phyloP scores from a whole-genome alignment of 2,329 filamentous ascomycete species.

The Coniochaeta pulveracea region DNA sequence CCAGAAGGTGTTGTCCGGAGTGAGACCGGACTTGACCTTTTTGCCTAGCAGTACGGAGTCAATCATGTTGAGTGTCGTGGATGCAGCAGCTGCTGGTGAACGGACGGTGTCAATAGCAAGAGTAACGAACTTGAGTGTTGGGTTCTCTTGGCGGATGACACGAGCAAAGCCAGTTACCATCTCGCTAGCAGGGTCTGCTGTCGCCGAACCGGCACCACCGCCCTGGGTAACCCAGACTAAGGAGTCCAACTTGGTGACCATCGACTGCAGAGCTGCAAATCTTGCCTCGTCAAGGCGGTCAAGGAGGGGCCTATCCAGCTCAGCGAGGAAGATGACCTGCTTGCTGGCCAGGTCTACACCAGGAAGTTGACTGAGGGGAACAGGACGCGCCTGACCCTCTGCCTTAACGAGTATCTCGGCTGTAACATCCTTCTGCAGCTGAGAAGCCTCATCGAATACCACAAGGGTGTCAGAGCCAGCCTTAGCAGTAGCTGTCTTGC shows the following conservation, averaged over 20 bases:
- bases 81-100: background rate
- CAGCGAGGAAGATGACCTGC: slow-evolving; percentile 14
- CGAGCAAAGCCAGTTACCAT: background rate
- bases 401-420: too few relatives aligned
- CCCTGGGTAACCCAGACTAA: background rate
- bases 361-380: too few relatives aligned
- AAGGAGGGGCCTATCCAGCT: background rate
- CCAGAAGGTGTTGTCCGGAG: background rate
- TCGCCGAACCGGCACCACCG: background rate
- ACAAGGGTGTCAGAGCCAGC: too few relatives aligned
- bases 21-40: background rate
- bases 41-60: background rate
- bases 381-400: too few relatives aligned
- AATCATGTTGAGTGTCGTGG: background rate
- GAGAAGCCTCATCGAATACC: too few relatives aligned
- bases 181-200: background rate
- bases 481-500: too few relatives aligned
- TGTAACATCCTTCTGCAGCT: too few relatives aligned
- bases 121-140: background rate
- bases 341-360: too few relatives aligned
- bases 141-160: background rate
- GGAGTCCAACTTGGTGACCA: background rate
- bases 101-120: background rate
- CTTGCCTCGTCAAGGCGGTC: background rate
- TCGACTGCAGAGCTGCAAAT: background rate